These are phyloP conservation scores for Lactarius sp. DNA, from an alignment of 768 basidiomycete species.

Conservation along the genomic window DNA sequence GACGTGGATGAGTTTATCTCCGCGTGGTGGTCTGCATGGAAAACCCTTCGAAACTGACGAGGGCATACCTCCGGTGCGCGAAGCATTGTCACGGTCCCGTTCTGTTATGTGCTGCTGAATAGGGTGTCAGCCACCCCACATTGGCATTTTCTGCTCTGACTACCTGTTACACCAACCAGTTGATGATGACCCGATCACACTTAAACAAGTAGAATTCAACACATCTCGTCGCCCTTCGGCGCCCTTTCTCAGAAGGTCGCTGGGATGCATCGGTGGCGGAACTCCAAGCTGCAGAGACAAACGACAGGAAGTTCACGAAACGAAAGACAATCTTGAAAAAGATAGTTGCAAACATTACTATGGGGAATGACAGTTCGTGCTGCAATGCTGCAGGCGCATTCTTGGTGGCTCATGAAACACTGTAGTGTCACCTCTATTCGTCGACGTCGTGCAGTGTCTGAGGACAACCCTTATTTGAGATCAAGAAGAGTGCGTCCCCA, in stretches of 20 bases:
- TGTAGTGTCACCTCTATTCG: conserved; percentile 91
- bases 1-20: conserved; percentile 74
- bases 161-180: conserved; percentile 72
- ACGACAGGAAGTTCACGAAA: conserved; percentile 95
- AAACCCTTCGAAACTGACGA: too few species aligned
- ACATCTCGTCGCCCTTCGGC: conserved; percentile 94
- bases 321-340: conserved; percentile 93
- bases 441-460: conserved; percentile 93
- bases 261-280: conserved; percentile 83
- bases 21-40: too few species aligned
- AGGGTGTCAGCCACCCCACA: conserved; percentile 60
- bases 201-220: conserved; percentile 99
- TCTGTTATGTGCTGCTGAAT: conserved; percentile 23
- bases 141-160: conserved; percentile 92
- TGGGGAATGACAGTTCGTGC: too few species aligned
- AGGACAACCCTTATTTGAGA: conserved; percentile 93
- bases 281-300: conserved; percentile 84
- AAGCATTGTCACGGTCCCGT: not conserved
- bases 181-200: conserved; percentile 34
- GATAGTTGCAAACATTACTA: conserved; percentile 98
- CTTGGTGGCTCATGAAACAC: conserved; percentile 26
- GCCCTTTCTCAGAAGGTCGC: conserved; percentile 62
- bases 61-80: too few species aligned
- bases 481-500: conserved; percentile 89
- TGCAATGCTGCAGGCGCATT: conserved; percentile 11